A percentile compares a stretch with the other conserved stretches of the same genome.
Evolutionary conservation across 495 filamentous ascomycete species (phyloP).

Genomic region (Platismatia glauca): DNA sequence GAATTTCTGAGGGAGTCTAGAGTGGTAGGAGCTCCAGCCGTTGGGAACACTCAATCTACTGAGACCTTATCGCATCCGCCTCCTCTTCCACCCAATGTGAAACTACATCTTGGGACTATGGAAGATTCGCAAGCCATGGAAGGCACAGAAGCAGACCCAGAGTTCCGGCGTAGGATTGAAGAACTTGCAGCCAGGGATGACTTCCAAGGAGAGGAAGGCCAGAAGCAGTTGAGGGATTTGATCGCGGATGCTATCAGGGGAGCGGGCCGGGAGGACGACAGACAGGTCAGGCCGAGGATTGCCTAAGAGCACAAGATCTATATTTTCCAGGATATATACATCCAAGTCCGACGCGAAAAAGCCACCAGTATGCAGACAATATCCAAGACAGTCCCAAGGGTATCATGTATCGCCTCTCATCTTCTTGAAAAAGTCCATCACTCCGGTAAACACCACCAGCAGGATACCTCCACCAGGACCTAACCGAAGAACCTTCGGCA

Average conservation of each 20-base stretch:
- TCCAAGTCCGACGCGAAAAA: not conserved
- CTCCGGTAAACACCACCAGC: conserved; percentile 82
- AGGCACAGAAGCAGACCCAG: conserved; percentile 57
- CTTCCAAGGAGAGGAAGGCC: conserved; percentile 60
- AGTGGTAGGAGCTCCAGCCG: conserved; percentile 26
- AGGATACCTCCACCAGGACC: conserved; percentile 88
- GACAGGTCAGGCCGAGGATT: conserved; percentile 50
- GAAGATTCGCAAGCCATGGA: conserved; percentile 47
- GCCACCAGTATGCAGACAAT: conserved; percentile 1
- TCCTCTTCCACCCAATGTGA: conserved; percentile 56
- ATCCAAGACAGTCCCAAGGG: conserved; percentile 2
- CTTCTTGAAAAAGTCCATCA: conserved; percentile 83
- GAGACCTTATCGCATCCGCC: conserved; percentile 27
- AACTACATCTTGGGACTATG: conserved; percentile 58
- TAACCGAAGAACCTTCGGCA: conserved; percentile 86
- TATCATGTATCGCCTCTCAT: conserved; percentile 31
- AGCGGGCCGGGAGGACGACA: conserved; percentile 39
- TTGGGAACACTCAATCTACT: conserved; percentile 19
- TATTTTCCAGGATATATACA: not conserved
- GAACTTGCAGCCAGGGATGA: conserved; percentile 64
- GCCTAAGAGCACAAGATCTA: not conserved
- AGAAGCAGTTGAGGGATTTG: conserved; percentile 57
- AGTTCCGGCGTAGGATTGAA: conserved; percentile 66
- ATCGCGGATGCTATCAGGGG: conserved; percentile 59
- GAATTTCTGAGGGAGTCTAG: conserved; percentile 53